Evolutionary conservation across 441 rosid species (phyloP).

Genomic region (Arabidopsis hybrid): DNA sequence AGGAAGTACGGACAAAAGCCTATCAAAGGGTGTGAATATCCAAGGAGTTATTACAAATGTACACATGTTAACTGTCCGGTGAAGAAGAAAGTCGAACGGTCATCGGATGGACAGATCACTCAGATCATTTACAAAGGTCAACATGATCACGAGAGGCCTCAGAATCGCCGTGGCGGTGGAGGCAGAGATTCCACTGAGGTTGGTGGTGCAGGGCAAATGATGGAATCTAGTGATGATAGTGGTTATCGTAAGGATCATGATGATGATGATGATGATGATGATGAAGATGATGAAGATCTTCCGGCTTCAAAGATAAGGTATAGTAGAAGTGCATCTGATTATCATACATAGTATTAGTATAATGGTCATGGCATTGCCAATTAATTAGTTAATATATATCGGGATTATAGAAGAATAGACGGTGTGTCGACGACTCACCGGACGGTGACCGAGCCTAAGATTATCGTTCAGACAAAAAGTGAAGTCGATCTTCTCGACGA

Average conservation of each 20-base stretch:
- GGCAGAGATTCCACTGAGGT: slow-evolving; percentile 51
- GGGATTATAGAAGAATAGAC: slow-evolving; percentile 53
- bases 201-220: slow-evolving; percentile 54
- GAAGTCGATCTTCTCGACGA: slow-evolving; percentile 79
- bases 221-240: slow-evolving; percentile 62
- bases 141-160: slow-evolving; percentile 72
- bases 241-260: slow-evolving; percentile 55
- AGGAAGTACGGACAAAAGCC: slow-evolving; percentile 84
- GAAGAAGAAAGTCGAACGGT: slow-evolving; percentile 77
- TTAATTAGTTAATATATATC: slow-evolving; percentile 1
- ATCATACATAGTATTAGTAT: neutral
- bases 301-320: slow-evolving; percentile 60
- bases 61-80: slow-evolving; percentile 68
- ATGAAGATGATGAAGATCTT: slow-evolving; percentile 51
- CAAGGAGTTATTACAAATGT: slow-evolving; percentile 84
- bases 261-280: slow-evolving; percentile 53
- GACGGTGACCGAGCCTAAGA: slow-evolving; percentile 63
- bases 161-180: slow-evolving; percentile 63
- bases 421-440: slow-evolving; percentile 54
- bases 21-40: slow-evolving; percentile 77
- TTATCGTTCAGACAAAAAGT: slow-evolving; percentile 72
- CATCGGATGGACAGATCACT: slow-evolving; percentile 68
- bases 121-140: slow-evolving; percentile 76
- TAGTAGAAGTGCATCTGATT: neutral
- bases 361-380: neutral